Evolutionary conservation across 2,329 filamentous ascomycete genomes (phyloP), one percentile per base, ranked within the genome.

Genomic region (Colletotrichum plurivorum): DNA sequence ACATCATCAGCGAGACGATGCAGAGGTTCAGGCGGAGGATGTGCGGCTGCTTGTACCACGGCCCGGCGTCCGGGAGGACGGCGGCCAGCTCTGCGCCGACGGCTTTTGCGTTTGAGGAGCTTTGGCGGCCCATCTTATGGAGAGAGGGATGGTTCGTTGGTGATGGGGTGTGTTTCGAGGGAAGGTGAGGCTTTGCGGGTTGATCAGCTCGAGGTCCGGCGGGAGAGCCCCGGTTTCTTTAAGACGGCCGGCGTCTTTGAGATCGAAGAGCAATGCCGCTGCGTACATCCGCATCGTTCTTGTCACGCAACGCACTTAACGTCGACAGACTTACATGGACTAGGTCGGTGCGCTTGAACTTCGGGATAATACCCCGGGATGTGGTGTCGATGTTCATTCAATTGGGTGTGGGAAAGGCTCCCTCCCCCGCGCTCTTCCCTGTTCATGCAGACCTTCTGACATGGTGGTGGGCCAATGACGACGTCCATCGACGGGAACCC

Each of bases 41-140:
- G 75, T 85, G 82, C 0, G 79, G 76, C 5, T 77, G 74, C 8
- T 78, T 77, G 63, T 79, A 84, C 84, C 84, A 86, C 18, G 77
- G 77, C 36, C 76, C 71, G 58, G 81, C 76, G 31, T 79, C 61
- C n/a, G 84, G 84, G 2, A 85, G 76, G 3, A 85, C 75, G 36
- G 49, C 53, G n/a, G 67, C 67, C 41, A 69, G 56, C 51, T 66
- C 67, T 7, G 36, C 54, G 62, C 67, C 62, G 22, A 69, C 62
- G 46, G 43, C 51, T 15, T 60, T 65, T 18, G 63, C 48, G 45
- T 65, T 59, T 59, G 43, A 25, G 9, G 22, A 31, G 3, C 31
- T 49, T 15, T 25, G 27, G n/a, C 56, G 43, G 56, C 56, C 56
- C 45, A 59, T 59, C 1, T 36, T 36, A 25, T 2, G 31, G 31